A percentile compares a stretch with the other conserved stretches of the same genome.
phyloP scores from a whole-genome alignment of 176 grass and related monocot genomes.

The Saccharum spontaneum region DNA sequence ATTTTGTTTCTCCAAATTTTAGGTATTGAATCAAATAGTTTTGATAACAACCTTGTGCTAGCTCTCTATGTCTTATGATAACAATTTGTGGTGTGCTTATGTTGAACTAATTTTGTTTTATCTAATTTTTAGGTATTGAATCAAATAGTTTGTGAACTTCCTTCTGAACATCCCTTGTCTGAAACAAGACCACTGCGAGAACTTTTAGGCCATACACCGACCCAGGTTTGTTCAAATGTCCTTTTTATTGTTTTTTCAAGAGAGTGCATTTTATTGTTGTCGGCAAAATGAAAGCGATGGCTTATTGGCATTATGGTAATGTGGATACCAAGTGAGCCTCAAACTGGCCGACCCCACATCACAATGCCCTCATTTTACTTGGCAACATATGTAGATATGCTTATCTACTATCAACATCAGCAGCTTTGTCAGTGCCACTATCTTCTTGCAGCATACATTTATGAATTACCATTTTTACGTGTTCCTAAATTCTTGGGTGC shows the following conservation, averaged over 20 bases:
- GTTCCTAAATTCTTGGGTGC: constrained; percentile 24
- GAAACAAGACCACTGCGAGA: constrained; percentile 84
- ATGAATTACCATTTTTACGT: not conserved
- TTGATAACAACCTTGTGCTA: not conserved
- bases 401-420: constrained; percentile 32
- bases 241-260: not conserved
- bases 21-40: constrained; percentile 98
- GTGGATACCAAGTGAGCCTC: constrained; percentile 26
- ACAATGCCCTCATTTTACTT: not conserved
- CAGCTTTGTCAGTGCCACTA: not conserved
- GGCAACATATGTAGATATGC: not conserved
- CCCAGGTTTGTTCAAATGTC: constrained; percentile 66
- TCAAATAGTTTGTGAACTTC: constrained; percentile 95
- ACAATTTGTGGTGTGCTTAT: not conserved
- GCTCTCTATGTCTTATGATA: not conserved
- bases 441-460: constrained; percentile 18
- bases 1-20: constrained; percentile 7
- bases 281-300: constrained; percentile 30
- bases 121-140: constrained; percentile 72
- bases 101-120: not conserved
- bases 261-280: constrained; percentile 6
- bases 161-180: constrained; percentile 80
- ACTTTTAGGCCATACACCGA: constrained; percentile 94
- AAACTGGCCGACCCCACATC: not conserved
- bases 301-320: not conserved